Conservation (phyloP, 2,329 filamentous ascomycete genomes). For the Colletotrichum tropicicola region DNA sequence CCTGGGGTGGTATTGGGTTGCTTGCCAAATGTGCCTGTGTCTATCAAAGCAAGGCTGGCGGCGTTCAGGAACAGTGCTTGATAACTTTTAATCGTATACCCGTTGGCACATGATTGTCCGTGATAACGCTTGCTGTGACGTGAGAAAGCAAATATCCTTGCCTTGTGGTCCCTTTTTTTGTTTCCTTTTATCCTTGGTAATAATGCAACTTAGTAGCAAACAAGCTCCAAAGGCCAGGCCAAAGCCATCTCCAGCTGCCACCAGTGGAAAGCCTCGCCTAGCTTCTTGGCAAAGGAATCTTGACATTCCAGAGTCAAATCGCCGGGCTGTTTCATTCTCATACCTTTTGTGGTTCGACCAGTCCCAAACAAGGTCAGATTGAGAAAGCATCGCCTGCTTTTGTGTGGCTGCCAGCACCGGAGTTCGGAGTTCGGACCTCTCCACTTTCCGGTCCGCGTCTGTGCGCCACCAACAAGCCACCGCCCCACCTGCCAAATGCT, state of each 20-base stretch:
- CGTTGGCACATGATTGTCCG: not conserved
- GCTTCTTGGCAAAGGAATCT: too few relatives aligned
- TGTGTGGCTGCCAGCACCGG: not conserved
- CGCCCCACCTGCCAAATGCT: not conserved
- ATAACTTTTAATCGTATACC: constrained; percentile 23
- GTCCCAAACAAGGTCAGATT: not conserved
- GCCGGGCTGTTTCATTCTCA: not conserved
- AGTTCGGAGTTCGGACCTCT: not conserved
- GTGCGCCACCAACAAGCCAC: not conserved
- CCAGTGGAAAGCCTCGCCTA: too few relatives aligned
- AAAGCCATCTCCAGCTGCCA: too few relatives aligned
- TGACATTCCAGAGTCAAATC: not conserved
- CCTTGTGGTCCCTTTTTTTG: too few relatives aligned
- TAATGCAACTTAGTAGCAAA: too few relatives aligned
- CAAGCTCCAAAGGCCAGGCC: too few relatives aligned
- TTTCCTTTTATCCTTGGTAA: too few relatives aligned
- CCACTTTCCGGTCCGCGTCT: not conserved
- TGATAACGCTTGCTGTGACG: not conserved
- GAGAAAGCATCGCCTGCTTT: not conserved
- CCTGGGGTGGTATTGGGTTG: not conserved
- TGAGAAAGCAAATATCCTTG: too few relatives aligned
- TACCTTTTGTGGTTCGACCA: not conserved
- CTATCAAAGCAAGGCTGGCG: not conserved
- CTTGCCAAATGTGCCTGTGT: not conserved
- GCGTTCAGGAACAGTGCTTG: constrained; percentile 19